Conservation (phyloP, 345 rosid genomes). For the Eucalyptus albens region DNA sequence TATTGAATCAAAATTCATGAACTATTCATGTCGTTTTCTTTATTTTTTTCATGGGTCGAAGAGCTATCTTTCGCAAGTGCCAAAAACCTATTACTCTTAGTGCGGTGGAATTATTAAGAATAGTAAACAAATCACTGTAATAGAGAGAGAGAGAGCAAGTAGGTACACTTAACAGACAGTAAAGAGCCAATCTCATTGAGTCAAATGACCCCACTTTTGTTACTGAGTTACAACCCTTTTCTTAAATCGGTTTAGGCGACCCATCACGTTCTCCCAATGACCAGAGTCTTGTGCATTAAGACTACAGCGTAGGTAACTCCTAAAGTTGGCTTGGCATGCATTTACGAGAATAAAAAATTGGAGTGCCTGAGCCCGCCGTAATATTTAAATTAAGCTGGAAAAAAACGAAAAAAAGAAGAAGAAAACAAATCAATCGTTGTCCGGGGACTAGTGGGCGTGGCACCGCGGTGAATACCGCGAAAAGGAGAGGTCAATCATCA, state of each 20-base stretch:
- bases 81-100: neutral
- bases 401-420: neutral
- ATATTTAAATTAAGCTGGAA: neutral
- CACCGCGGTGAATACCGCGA: neutral
- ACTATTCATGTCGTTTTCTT: neutral
- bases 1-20: fast-evolving
- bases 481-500: neutral
- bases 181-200: neutral
- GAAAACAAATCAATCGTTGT: neutral
- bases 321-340: neutral
- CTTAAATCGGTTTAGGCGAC: neutral
- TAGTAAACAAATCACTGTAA: neutral
- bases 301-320: neutral
- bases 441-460: neutral
- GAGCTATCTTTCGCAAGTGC: neutral
- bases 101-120: neutral
- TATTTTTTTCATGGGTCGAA: neutral
- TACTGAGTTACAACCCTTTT: neutral
- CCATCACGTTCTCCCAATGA: neutral
- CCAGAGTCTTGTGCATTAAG: neutral
- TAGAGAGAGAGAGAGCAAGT: neutral
- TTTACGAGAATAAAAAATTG: neutral
- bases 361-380: neutral
- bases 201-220: neutral
- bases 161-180: neutral